Percentiles rank a stretch among this genome's conserved stretches.
Evolutionary conservation across 179 eudicot species (phyloP).

Genomic region (Nepenthes alata): DNA sequence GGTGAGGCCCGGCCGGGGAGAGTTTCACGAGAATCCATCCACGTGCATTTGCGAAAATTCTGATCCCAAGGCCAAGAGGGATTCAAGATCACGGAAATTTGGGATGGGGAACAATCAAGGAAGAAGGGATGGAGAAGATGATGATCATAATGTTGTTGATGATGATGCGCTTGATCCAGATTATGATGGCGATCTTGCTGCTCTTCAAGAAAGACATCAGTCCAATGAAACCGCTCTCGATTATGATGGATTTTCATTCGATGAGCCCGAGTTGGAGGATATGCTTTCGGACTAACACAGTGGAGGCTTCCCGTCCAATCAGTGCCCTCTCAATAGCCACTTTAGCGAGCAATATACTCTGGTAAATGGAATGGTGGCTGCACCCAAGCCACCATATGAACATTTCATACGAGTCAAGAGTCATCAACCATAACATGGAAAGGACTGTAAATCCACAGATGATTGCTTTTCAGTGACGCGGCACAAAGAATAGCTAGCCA

Average conservation of each 20-base stretch:
- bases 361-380: no score
- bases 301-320: no score
- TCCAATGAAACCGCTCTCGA: conserved; percentile 46
- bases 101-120: conserved; percentile 23
- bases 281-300: conserved; percentile 53
- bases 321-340: no score
- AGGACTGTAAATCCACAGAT: no score
- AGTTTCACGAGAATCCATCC: conserved; percentile 85
- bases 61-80: conserved; percentile 33
- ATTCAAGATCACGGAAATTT: conserved; percentile 21
- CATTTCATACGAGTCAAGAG: no score
- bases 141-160: conserved; percentile 25
- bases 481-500: no score
- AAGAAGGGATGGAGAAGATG: conserved; percentile 32
- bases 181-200: conserved; percentile 40
- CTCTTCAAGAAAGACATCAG: conserved; percentile 20
- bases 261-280: conserved; percentile 83
- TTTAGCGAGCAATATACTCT: no score
- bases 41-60: conserved; percentile 80
- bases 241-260: conserved; percentile 35
- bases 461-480: no score
- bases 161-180: conserved; percentile 54
- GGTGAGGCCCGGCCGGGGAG: conserved; percentile 81
- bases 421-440: no score
- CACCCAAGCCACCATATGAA: no score